Conservation (phyloP, 805 yeast genomes). For the Ogataea pini region DNA sequence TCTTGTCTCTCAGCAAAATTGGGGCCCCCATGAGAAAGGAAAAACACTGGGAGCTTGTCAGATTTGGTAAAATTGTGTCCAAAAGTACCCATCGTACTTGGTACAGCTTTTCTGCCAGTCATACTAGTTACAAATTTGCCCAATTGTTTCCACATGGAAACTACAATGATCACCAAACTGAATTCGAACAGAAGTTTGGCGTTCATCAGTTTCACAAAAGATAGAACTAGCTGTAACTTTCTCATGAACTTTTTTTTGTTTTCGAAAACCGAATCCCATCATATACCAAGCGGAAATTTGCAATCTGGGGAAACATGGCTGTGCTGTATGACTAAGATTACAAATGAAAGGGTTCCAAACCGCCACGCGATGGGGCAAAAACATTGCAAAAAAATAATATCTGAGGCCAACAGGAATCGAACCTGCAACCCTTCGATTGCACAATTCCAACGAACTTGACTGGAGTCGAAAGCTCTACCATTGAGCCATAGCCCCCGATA, state of each 20-base stretch:
- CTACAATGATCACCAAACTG: neutral
- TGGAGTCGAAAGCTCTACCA: constrained; percentile 81
- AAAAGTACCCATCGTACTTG: constrained; percentile 6
- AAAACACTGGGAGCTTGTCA: constrained; percentile 52
- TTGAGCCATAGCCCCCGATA: constrained; percentile 69
- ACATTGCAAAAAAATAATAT: constrained; percentile 32
- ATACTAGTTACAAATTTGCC: neutral
- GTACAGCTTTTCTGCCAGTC: neutral
- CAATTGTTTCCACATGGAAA: constrained; percentile 4
- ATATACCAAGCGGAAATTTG: neutral
- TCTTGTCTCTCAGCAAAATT: constrained; percentile 63
- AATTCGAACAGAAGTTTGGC: neutral
- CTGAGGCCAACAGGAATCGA: constrained; percentile 84
- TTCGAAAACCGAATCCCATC: neutral
- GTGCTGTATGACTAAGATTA: constrained; percentile 7
- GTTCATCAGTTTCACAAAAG: neutral
- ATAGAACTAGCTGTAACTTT: too few relatives aligned
- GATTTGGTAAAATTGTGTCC: constrained; percentile 17
- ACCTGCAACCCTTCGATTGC: constrained; percentile 83
- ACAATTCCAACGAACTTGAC: constrained; percentile 36
- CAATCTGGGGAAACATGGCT: constrained; percentile 4
- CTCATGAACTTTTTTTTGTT: neutral
- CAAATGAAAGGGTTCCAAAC: neutral
- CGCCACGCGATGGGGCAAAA: neutral
- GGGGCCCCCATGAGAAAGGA: constrained; percentile 85